Conservation (phyloP, 208 protist genomes). For the Trypanosoma theileri region DNA sequence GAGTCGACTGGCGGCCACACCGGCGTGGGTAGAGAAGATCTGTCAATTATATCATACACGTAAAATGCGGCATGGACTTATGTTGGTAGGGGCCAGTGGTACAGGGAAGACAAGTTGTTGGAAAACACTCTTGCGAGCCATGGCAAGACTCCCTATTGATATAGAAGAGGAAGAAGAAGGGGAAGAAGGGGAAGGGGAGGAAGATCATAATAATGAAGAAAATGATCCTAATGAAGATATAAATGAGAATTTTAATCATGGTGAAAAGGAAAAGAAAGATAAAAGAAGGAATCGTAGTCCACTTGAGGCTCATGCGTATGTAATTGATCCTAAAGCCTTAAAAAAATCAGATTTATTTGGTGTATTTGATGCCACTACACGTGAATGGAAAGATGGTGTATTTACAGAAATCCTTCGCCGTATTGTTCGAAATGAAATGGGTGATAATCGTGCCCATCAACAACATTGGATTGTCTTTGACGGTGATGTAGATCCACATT, state of each 20-base stretch:
- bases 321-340: constrained; percentile 99
- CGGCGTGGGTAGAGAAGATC: constrained; percentile 97
- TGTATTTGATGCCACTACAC: constrained; percentile 96
- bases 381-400: constrained; percentile 99
- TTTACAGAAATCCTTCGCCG: constrained; percentile 97
- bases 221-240: constrained; percentile 43
- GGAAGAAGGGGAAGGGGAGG: no score
- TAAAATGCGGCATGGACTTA: constrained; percentile 97
- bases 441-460: constrained; percentile 39
- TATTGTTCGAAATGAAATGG: constrained; percentile 93
- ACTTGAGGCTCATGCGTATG: constrained; percentile 86
- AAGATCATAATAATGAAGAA: no score
- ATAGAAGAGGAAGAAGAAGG: no score
- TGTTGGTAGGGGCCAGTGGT: constrained; percentile 99
- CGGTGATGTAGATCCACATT: constrained; percentile 99
- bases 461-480: constrained; percentile 99
- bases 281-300: constrained; percentile 8
- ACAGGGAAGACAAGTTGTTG: constrained; percentile 97
- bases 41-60: constrained; percentile 97
- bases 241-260: constrained; percentile 13
- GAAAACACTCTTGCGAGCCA: constrained; percentile 93
- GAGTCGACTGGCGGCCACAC: constrained; percentile 48
- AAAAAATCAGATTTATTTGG: constrained; percentile 98
- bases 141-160: constrained; percentile 59
- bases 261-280: constrained; percentile 23